Evolutionary conservation across 2,329 filamentous ascomycete genomes (phyloP), one percentile per base, ranked within the genome.

Genomic region (Alternaria gansuensis): DNA sequence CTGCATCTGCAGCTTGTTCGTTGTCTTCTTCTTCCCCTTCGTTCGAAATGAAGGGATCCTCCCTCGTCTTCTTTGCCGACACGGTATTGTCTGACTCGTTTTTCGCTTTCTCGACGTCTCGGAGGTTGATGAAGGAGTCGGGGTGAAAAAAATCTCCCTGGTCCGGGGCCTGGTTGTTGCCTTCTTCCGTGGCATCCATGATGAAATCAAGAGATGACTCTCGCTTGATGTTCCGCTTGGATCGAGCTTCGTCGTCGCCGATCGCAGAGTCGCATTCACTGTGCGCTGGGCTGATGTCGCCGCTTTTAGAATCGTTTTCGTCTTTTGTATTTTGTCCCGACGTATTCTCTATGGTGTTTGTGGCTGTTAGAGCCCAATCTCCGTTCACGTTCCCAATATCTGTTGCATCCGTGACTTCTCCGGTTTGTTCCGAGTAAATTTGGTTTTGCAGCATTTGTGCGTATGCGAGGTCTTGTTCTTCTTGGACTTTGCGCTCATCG

Each of bases 401-500:
- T 13, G 31, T 24, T 11, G n/a, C 11, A 21, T n/a, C 8, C 4
- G 29, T 13, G 17, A 13, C 7, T 6, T 28, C 11, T 2, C n/a
- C n/a, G 36, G 14, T 24, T 23, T n/a, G 13, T 41, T 41, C 39
- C 3, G 11, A 29, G 9, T 24, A 14, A 7, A 34, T 2, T 21
- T 46, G 29, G 11, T 17, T 14, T 23, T 46, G 1, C 29, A 34
- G 13, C 21, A 11, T 8, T 24, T 0, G 5, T 31, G 29, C 29
- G 17, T 24, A 24, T 24, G 28, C 29, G 9, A 23, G 8, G 44
- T 46, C 44, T n/a, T 17, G 9, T 24, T n/a, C 21, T 21, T 41
- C 44, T 46, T 46, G 44, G 17, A 11, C 17, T 46, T 46, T 21
- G n/a, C 21, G 39, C 21, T 41, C 39, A 24, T 41, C 39, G 23